Conservation (phyloP, 345 rosid species). For the Lepidium sativum region DNA sequence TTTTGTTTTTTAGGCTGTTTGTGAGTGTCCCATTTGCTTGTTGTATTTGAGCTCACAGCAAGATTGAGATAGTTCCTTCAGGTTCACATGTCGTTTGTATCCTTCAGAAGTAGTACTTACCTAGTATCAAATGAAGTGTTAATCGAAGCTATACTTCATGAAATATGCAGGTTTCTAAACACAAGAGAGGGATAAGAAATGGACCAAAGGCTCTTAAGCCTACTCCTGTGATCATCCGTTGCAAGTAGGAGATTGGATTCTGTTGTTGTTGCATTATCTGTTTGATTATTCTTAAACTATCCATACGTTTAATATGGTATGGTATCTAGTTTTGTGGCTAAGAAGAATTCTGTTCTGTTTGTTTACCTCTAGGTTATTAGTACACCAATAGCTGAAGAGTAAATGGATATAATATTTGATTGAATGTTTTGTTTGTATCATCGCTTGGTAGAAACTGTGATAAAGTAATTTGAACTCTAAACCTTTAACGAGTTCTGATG, state of each 20-base stretch:
- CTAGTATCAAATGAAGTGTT: neutral
- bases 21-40: neutral
- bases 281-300: neutral
- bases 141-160: neutral
- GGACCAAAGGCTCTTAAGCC: slow-evolving; percentile 93
- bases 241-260: slow-evolving; percentile 45
- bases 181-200: slow-evolving; percentile 56
- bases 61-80: neutral
- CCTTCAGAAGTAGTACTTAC: neutral
- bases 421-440: neutral
- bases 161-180: slow-evolving; percentile 48
- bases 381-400: neutral
- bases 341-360: neutral
- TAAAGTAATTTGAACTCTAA: neutral
- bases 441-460: neutral
- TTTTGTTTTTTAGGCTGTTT: neutral
- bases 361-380: neutral
- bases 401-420: neutral
- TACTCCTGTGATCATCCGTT: slow-evolving; percentile 70
- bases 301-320: neutral
- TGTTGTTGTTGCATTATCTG: neutral
- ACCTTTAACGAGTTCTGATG: neutral
- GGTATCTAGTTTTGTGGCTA: neutral
- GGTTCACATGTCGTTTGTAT: neutral
- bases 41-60: neutral